A percentile compares a stretch with the other conserved stretches of the same genome.
Conservation (phyloP, 768 basidiomycete genomes). For the Termitomyces sp. region DNA sequence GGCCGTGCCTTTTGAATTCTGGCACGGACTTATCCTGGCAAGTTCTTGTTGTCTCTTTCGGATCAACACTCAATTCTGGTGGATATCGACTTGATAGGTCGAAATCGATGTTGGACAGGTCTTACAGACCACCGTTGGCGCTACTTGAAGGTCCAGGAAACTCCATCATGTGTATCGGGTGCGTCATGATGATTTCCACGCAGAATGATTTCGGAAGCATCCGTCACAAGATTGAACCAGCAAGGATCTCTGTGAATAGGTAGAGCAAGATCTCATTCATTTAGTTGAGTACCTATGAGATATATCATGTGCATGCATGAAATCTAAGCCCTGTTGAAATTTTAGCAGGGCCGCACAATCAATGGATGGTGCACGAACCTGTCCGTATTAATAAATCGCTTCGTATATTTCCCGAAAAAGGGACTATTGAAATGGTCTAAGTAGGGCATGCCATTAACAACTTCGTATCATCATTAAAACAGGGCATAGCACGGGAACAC, state of each 20-base stretch:
- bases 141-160: background rate
- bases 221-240: constrained; percentile 3
- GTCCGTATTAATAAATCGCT: background rate
- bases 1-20: background rate
- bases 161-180: background rate
- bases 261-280: too few species aligned
- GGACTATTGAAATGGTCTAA: background rate
- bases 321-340: background rate
- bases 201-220: background rate
- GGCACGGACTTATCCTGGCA: constrained; percentile 2
- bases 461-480: background rate
- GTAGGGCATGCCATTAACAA: background rate
- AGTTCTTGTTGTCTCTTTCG: background rate
- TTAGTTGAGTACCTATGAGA: background rate
- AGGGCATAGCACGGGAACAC: background rate
- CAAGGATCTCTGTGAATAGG: background rate
- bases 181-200: background rate
- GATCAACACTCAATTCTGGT: background rate
- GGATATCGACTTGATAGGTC: background rate
- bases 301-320: constrained; percentile 2
- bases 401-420: background rate
- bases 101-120: background rate
- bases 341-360: background rate
- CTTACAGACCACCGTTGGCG: constrained; percentile 6
- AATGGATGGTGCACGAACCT: background rate